phyloP scores from a whole-genome alignment of 75 land plant species.

The Selaginella moellendorffii region DNA sequence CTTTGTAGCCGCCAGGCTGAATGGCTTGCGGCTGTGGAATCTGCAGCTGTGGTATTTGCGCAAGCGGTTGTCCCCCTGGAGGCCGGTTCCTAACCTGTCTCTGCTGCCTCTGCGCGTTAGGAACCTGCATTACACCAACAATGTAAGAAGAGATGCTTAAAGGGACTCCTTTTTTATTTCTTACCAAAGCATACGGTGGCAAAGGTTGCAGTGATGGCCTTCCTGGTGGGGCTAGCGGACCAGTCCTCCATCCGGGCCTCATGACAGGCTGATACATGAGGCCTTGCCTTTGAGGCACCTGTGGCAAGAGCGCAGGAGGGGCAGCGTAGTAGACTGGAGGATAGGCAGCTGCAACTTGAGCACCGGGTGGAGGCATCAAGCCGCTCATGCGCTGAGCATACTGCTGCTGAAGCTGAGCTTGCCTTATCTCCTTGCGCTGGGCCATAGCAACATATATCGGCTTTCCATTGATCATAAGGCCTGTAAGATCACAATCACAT shows the following conservation, averaged over 20 bases:
- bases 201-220: constrained; percentile 37
- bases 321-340: constrained; percentile 30
- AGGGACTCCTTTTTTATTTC: too few relatives aligned
- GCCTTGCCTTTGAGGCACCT: constrained; percentile 35
- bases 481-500: constrained; percentile 12
- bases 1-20: constrained; percentile 20
- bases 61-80: constrained; percentile 9
- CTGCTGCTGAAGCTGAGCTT: constrained; percentile 44
- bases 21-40: background rate
- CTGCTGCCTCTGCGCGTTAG: constrained; percentile 29
- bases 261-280: constrained; percentile 45
- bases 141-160: too few relatives aligned
- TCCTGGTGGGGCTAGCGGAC: constrained; percentile 20
- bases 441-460: constrained; percentile 69
- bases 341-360: constrained; percentile 45
- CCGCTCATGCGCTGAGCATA: constrained; percentile 30
- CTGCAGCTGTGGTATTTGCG: constrained; percentile 10
- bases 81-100: constrained; percentile 40
- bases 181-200: constrained; percentile 13
- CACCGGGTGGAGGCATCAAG: constrained; percentile 25
- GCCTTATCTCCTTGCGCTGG: constrained; percentile 60
- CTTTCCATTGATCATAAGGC: constrained; percentile 37
- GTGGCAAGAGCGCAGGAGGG: constrained; percentile 33
- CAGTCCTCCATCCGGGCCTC: constrained; percentile 51
- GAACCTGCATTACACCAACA: constrained; percentile 35